Conservation (phyloP, 2,329 filamentous ascomycete genomes). For the Fusarium floridanum region DNA sequence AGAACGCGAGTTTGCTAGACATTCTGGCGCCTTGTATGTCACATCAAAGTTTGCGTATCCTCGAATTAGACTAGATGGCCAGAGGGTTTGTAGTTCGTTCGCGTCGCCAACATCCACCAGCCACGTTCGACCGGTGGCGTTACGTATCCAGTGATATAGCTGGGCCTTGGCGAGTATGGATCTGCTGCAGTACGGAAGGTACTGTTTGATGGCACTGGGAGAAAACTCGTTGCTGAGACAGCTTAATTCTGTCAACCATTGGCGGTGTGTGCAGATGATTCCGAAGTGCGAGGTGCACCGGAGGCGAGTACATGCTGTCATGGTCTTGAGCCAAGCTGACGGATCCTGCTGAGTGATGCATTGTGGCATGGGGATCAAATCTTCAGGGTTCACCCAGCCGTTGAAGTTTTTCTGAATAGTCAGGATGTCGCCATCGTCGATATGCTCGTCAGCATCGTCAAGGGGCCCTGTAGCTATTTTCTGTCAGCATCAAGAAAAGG, state of each 20-base stretch:
- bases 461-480: not conserved
- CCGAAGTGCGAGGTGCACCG: conserved; percentile 29
- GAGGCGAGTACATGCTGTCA: conserved; percentile 26
- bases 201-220: not conserved
- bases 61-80: not conserved
- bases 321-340: conserved; percentile 18
- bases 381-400: conserved; percentile 35
- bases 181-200: conserved; percentile 25
- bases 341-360: conserved; percentile 31
- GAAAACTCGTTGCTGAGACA: conserved; percentile 29
- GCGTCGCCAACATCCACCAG: conserved; percentile 27
- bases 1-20: not conserved
- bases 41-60: conserved; percentile 8
- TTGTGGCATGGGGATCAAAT: conserved; percentile 30
- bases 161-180: conserved; percentile 32
- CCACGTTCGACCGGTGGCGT: conserved; percentile 19
- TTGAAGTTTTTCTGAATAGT: not conserved
- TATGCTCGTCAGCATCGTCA: not conserved
- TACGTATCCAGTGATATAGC: conserved; percentile 18
- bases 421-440: not conserved
- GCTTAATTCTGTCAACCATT: conserved; percentile 35
- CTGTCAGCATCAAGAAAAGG: not conserved
- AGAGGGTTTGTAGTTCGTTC: not conserved
- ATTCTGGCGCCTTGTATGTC: conserved; percentile 14
- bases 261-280: conserved; percentile 25